Conservation (phyloP, 2,329 filamentous ascomycete genomes). For the Colletotrichum falcatum region DNA sequence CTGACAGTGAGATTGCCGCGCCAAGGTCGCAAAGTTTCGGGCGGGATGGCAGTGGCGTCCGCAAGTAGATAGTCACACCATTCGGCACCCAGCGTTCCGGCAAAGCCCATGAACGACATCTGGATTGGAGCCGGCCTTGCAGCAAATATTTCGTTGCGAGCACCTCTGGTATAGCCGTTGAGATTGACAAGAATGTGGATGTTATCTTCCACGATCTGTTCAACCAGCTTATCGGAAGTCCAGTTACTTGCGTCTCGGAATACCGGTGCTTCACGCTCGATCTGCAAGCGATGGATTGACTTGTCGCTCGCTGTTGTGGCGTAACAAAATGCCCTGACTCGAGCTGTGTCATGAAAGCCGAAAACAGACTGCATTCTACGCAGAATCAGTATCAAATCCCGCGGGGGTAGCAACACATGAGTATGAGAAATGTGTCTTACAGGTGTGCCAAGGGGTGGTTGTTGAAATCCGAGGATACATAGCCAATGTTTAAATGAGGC, state of each 20-base stretch:
- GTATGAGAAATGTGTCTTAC: conserved; percentile 54
- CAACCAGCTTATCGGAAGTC: conserved; percentile 85
- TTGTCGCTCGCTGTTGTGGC: conserved; percentile 93
- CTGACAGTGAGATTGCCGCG: conserved; percentile 80
- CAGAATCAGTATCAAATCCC: conserved; percentile 24
- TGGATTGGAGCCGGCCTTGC: conserved; percentile 94
- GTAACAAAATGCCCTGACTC: conserved; percentile 91
- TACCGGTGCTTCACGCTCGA: conserved; percentile 90
- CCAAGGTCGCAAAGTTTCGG: conserved; percentile 82
- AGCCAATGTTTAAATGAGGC: conserved; percentile 90
- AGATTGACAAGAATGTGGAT: conserved; percentile 97
- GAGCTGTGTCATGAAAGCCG: conserved; percentile 81
- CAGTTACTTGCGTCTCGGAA: conserved; percentile 91
- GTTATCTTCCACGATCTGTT: conserved; percentile 86
- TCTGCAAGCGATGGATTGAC: conserved; percentile 90
- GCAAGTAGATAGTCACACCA: conserved; percentile 99
- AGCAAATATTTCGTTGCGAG: conserved; percentile 97
- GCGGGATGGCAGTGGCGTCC: conserved; percentile 87
- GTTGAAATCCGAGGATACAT: conserved; percentile 98
- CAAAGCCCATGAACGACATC: conserved; percentile 99
- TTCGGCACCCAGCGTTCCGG: conserved; percentile 93
- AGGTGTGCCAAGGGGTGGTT: conserved; percentile 96
- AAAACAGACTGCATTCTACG: conserved; percentile 95
- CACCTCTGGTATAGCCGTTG: conserved; percentile 97
- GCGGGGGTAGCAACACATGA: not conserved